Evolutionary conservation across 306 rosid species (phyloP), one percentile per base, ranked within the genome.

Genomic region (Cicer bijugum): DNA sequence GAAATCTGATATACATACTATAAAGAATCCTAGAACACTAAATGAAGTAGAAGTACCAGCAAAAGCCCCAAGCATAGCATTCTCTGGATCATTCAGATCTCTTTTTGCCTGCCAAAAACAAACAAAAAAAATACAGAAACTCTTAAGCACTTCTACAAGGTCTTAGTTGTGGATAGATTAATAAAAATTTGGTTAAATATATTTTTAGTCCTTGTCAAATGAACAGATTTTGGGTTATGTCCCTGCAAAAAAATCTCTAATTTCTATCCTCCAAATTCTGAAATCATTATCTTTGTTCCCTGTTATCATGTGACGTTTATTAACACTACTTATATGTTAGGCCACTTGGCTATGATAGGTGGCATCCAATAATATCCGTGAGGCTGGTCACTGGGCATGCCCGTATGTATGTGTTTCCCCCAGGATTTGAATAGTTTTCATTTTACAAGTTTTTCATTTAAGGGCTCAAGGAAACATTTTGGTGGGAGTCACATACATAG

Each of bases 41-140:
- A 28, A 28, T 55, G 42, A 42, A 40, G 46, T 89, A 84, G 33
- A 40, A 53, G 35, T 89, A 87, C 92, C 92, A 53, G 96, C 91
- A 67, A 89, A 77, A 71, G 96, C 92, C 23, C 96, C 96, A 52
- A 89, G 84, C 78, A 87, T 80, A 69, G 92, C 92, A 82, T 83
- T 89, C 82, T 89, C 96, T 48, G 88, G 90, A 81, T 87, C 96
- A n/a, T 87, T 85, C 65, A 77, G 86, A 55, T 89, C 89, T 82
- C 92, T 87, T 76, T 83, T 71, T 17, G 90, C 90, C 92, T 89
- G 78, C 75, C 80, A 73, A 40, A 67, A 56, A 67, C 39, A 42
- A 37, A 33, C 33, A 28, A 3, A 42, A 37, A 44, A 71, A 77
- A 50, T 40, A 63, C 35, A 67, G 14, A 58, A 76, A 67, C 35